Base-by-base conservation (phyloP, 768 basidiomycete genomes). In the Crucibulum laeve region DNA sequence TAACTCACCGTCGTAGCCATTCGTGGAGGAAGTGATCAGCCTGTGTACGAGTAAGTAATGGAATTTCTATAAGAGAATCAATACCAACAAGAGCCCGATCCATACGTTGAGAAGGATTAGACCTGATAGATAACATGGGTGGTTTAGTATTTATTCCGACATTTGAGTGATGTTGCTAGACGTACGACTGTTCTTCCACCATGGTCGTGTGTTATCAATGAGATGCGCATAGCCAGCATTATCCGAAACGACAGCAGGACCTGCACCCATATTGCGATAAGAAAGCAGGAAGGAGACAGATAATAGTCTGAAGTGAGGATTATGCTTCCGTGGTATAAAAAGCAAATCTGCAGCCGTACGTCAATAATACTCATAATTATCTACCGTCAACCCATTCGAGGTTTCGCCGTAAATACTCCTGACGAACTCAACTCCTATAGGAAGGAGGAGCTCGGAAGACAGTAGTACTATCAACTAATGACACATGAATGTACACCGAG, bases 21-120 rank as follows among this genome's bases (percentile, higher is more conserved):
- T 80, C 2, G 73, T 81, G 4, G 76, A 79, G 13, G 79, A 79
- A 0, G 79, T 82, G 49, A 82, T 77, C 39, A 82, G 65, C 40
- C 76, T 77, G 44, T 18, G 13, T 24, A 24, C 10, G 14, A 37
- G 11, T 37, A 44, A 15, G n/a, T 11, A 13, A 24, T n/a, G 45
- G 45, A 14, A n/a, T 23, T 24, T 17, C 4, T 17, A 22, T 37
- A 25, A 42, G 4, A 5, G 13, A 8, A 13, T 14, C 19, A 22
- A 18, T 2, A 7, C 73, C 15, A 38, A 81, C 79, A 80, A 54
- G 28, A 81, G 65, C 11, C 67, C 60, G 40, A 82, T 75, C 77
- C 82, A 83, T 6, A 64, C 63, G 47, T 84, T 72, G 44, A 82
- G 67, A 28, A 52, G 17, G 25, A 80, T 67, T 21, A 81, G 51